Evolutionary conservation across 2,329 filamentous ascomycete species (phyloP).

Genomic region (Clonostachys chloroleuca): DNA sequence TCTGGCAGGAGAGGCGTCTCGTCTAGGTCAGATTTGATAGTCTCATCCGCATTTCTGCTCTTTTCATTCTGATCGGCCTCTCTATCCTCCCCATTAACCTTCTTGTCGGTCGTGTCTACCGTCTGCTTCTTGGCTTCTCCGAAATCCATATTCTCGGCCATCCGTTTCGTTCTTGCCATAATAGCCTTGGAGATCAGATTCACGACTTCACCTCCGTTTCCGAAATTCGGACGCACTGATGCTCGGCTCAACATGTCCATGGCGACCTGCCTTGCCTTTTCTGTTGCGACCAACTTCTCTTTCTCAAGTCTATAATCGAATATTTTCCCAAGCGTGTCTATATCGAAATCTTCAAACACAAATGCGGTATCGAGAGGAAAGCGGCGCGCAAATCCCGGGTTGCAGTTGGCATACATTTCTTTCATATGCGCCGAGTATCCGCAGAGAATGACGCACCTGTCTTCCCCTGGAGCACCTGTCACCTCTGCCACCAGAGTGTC

Average conservation of each 20-base stretch:
- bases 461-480: slow-evolving; percentile 54
- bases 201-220: slow-evolving; percentile 5
- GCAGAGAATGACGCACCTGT: slow-evolving; percentile 57
- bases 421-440: slow-evolving; percentile 58
- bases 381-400: slow-evolving; percentile 52
- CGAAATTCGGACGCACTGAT: slow-evolving; percentile 25
- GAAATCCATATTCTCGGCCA: slow-evolving; percentile 38
- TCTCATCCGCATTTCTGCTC: slow-evolving; percentile 1
- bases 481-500: slow-evolving; percentile 60
- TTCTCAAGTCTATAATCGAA: slow-evolving; percentile 41
- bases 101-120: slow-evolving; percentile 28
- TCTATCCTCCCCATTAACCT: slow-evolving; percentile 29
- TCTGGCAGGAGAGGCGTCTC: slow-evolving; percentile 19
- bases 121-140: slow-evolving; percentile 32
- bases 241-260: slow-evolving; percentile 23
- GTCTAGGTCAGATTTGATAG: slow-evolving; percentile 11
- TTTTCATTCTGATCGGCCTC: slow-evolving; percentile 1
- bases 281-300: slow-evolving; percentile 38
- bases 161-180: slow-evolving; percentile 2
- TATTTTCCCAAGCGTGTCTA: slow-evolving; percentile 44
- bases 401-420: slow-evolving; percentile 56
- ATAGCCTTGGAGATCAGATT: slow-evolving; percentile 33
- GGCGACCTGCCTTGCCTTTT: slow-evolving; percentile 29
- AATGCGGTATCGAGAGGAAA: slow-evolving; percentile 54
- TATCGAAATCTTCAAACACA: slow-evolving; percentile 53